phyloP scores from a whole-genome alignment of 345 rosid species.

The Mallotus nudiflorus region DNA sequence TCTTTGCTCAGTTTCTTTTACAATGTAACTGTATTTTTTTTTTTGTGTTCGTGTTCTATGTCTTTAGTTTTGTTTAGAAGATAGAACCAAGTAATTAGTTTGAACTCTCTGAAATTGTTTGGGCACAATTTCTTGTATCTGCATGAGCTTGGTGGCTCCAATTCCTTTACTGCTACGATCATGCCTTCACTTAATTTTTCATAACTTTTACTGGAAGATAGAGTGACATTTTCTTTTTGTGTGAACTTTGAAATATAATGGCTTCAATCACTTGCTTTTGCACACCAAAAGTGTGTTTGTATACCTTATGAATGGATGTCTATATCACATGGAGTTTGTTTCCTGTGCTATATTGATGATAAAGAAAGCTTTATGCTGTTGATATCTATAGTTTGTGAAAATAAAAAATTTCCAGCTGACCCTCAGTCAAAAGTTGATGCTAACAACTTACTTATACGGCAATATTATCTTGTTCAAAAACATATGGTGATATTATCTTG shows the following conservation, averaged over 20 bases:
- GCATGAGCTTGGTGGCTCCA: neutral
- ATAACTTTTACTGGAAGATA: neutral
- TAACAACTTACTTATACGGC: neutral
- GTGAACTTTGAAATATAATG: too few species aligned
- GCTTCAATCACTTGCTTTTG: neutral
- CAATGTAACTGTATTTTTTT: neutral
- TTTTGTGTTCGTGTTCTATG: neutral
- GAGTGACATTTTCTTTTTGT: neutral
- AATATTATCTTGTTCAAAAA: too few species aligned
- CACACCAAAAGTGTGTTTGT: neutral
- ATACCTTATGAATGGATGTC: neutral
- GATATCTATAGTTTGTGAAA: neutral
- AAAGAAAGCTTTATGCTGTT: neutral
- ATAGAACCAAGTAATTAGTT: neutral
- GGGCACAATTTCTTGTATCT: neutral
- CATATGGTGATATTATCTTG: neutral
- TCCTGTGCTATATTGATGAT: too few species aligned
- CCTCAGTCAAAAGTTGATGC: neutral
- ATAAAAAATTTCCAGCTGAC: neutral
- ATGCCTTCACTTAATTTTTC: too few species aligned
- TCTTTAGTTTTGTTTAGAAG: neutral
- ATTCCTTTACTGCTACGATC: neutral
- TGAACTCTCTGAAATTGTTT: neutral
- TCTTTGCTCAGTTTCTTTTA: slow-evolving; percentile 1
- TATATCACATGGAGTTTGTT: neutral